Conservation (phyloP, 192 early-diverging fungal species). For the Chytriomyces sp. region DNA sequence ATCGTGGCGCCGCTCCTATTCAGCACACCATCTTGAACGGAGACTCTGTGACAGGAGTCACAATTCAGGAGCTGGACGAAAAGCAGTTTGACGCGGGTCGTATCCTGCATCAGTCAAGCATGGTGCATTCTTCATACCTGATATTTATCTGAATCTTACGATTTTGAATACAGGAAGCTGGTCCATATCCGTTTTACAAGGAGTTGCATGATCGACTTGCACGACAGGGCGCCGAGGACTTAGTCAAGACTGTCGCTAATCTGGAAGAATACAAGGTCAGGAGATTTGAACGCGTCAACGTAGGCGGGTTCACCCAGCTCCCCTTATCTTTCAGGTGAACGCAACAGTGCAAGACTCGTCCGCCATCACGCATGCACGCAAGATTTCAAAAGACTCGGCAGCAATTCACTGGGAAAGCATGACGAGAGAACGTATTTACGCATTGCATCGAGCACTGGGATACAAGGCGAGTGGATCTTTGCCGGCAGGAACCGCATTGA, state of each 20-base stretch:
- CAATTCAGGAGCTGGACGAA: constrained; percentile 83
- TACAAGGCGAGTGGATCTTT: constrained; percentile 55
- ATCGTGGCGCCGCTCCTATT: constrained; percentile 91
- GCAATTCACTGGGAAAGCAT: constrained; percentile 63
- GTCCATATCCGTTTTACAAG: constrained; percentile 12
- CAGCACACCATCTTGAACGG: constrained; percentile 81
- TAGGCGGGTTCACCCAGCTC: too few relatives aligned
- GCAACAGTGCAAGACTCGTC: constrained; percentile 66
- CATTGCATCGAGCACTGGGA: constrained; percentile 73
- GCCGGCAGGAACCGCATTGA: not conserved
- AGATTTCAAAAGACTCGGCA: constrained; percentile 63
- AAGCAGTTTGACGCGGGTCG: constrained; percentile 82
- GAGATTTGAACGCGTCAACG: too few relatives aligned
- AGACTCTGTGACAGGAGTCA: constrained; percentile 75
- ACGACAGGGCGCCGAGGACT: constrained; percentile 57
- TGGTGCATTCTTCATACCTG: constrained; percentile 45
- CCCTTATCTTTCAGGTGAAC: constrained; percentile 39
- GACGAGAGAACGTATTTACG: constrained; percentile 63
- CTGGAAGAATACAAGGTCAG: constrained; percentile 64
- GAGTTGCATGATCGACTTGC: constrained; percentile 50
- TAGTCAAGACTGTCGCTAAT: constrained; percentile 64
- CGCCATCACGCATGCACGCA: constrained; percentile 67
- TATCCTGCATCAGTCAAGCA: constrained; percentile 69
- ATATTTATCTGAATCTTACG: not conserved
- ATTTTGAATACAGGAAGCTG: constrained; percentile 32